Percentiles rank a stretch among this genome's conserved stretches.
Evolutionary conservation across 164 flowering plant species (phyloP).

Genomic region (Vitis labrusca): DNA sequence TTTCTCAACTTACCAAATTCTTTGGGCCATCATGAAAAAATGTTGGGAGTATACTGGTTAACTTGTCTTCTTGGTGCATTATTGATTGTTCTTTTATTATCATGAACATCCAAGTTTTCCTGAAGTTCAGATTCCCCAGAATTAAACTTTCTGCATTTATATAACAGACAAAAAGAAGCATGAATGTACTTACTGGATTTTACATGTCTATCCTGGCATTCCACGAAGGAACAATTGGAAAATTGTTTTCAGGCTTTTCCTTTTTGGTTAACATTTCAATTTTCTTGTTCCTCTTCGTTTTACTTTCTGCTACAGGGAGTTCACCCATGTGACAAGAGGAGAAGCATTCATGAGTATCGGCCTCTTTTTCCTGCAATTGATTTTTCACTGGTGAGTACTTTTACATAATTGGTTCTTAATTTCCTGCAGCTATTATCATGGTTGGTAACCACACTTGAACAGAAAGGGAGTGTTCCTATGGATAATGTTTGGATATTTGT

Average conservation of each 20-base stretch:
- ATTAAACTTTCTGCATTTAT: too few species aligned
- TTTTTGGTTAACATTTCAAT: not conserved
- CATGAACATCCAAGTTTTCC: too few species aligned
- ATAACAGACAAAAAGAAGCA: too few species aligned
- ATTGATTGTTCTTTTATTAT: too few species aligned
- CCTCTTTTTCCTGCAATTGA: slow-evolving; percentile 86
- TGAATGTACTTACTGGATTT: too few species aligned
- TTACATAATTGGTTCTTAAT: not conserved
- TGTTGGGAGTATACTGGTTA: too few species aligned
- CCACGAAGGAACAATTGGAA: too few species aligned
- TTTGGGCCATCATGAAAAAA: too few species aligned
- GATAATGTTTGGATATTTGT: slow-evolving; percentile 11
- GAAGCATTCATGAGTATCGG: slow-evolving; percentile 67
- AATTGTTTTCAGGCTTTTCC: not conserved
- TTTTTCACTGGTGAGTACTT: slow-evolving; percentile 75
- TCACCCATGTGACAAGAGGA: slow-evolving; percentile 89
- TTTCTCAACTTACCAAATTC: too few species aligned
- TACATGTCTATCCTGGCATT: not conserved
- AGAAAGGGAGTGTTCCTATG: not conserved
- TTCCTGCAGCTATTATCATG: not conserved
- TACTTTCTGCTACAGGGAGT: slow-evolving; percentile 62
- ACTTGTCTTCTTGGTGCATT: too few species aligned
- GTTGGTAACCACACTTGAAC: not conserved
- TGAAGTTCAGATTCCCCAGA: too few species aligned
- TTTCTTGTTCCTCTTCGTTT: not conserved